Conservation (phyloP, 495 filamentous ascomycete species). For the Aspergillus baeticus region DNA sequence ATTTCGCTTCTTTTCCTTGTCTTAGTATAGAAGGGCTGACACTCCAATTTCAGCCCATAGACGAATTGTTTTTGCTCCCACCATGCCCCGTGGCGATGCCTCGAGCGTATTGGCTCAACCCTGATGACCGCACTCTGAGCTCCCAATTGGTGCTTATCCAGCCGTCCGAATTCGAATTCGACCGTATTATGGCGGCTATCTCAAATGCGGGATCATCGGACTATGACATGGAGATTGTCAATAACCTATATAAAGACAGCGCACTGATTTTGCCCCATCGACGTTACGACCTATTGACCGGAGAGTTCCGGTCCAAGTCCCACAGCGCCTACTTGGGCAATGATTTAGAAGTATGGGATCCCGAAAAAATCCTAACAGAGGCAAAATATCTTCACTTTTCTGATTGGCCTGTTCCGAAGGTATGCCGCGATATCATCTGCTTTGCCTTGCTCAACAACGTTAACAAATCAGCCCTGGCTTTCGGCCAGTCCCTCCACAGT, state of each 20-base stretch:
- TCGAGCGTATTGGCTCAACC: slow-evolving; percentile 60
- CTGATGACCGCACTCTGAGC: slow-evolving; percentile 44
- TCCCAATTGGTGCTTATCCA: too few relatives aligned
- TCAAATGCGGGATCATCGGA: slow-evolving; percentile 21
- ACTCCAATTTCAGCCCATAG: slow-evolving; percentile 41
- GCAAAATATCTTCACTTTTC: too few relatives aligned
- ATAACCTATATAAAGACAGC: slow-evolving; percentile 47
- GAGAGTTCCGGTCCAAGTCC: slow-evolving; percentile 56
- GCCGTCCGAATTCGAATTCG: slow-evolving; percentile 38
- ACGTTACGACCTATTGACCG: slow-evolving; percentile 57
- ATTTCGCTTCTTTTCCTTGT: too few relatives aligned
- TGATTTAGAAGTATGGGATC: slow-evolving; percentile 55
- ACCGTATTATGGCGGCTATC: slow-evolving; percentile 30
- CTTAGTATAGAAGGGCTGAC: neutral
- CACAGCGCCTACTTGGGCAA: slow-evolving; percentile 58
- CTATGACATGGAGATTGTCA: slow-evolving; percentile 68
- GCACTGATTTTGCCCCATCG: too few relatives aligned
- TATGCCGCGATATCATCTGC: too few relatives aligned
- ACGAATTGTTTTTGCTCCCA: slow-evolving; percentile 65
- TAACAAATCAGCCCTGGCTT: too few relatives aligned
- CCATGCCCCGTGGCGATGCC: slow-evolving; percentile 52
- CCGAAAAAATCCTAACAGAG: slow-evolving; percentile 43
- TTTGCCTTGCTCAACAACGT: too few relatives aligned
- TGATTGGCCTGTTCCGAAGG: too few relatives aligned
- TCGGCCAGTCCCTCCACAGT: too few relatives aligned